A percentile compares a stretch with the other conserved stretches of the same genome.
phyloP scores from a whole-genome alignment of 2,329 filamentous ascomycete genomes.

The Colletotrichum tamarilloi region DNA sequence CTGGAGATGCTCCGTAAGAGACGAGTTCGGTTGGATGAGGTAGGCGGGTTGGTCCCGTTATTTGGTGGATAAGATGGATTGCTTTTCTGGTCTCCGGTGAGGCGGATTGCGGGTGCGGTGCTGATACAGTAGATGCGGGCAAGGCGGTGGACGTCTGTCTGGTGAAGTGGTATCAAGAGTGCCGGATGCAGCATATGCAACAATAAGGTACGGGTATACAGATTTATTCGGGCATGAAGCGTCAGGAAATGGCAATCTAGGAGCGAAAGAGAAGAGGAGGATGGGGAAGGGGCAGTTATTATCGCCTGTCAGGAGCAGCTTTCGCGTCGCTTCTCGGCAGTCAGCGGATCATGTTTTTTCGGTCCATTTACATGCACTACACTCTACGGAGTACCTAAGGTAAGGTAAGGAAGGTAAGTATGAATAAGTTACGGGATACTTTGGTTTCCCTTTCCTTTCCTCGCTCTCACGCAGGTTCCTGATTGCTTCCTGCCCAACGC shows the following conservation, averaged over 20 bases:
- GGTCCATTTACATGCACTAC: neutral
- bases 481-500: neutral
- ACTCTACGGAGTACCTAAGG: neutral
- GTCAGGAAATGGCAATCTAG: neutral
- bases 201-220: neutral
- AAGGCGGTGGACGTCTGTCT: neutral
- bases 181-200: neutral
- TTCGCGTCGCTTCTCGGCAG: neutral
- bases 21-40: neutral
- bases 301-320: neutral
- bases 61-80: constrained; percentile 16
- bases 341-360: neutral
- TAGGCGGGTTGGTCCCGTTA: neutral
- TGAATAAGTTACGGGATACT: neutral
- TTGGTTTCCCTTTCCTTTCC: neutral
- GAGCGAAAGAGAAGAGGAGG: neutral
- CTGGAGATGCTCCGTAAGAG: neutral
- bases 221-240: neutral
- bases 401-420: no score
- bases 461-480: neutral
- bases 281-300: neutral
- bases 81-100: neutral
- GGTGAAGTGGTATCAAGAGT: neutral
- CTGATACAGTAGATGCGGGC: neutral
- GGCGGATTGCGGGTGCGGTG: neutral